Evolutionary conservation across 495 filamentous ascomycete species (phyloP).

Genomic region (Pyrenopolyporus hunteri): DNA sequence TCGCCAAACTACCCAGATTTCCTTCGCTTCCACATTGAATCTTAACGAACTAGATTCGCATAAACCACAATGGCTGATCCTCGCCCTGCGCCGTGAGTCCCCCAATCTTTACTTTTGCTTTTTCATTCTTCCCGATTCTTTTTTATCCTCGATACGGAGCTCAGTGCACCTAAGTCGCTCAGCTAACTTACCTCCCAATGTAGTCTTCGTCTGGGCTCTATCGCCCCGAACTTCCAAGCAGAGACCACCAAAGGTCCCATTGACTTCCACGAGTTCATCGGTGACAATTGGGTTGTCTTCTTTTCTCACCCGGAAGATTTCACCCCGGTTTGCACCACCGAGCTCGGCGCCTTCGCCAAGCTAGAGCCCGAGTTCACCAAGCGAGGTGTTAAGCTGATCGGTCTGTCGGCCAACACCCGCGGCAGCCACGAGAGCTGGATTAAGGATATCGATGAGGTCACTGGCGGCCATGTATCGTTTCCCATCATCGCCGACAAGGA

Average conservation of each 20-base stretch:
- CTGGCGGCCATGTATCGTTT: constrained; percentile 79
- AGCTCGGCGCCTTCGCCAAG: constrained; percentile 96
- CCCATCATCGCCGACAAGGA: constrained; percentile 98
- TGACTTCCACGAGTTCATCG: constrained; percentile 97
- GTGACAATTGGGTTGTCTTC: constrained; percentile 90
- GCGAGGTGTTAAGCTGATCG: constrained; percentile 94
- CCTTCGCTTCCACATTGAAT: background rate
- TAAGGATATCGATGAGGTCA: constrained; percentile 95
- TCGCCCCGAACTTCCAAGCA: constrained; percentile 92
- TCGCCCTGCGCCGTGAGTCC: constrained; percentile 38
- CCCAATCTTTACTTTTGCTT: background rate
- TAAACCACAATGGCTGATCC: constrained; percentile 36
- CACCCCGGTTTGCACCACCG: constrained; percentile 97
- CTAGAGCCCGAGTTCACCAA: constrained; percentile 95
- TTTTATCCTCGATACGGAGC: background rate
- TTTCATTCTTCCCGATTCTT: background rate
- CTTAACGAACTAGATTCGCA: background rate
- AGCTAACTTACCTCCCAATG: constrained; percentile 6
- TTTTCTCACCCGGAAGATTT: constrained; percentile 98
- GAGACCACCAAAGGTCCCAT: constrained; percentile 91
- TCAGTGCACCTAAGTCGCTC: background rate
- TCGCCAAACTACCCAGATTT: background rate
- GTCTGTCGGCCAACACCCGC: constrained; percentile 83
- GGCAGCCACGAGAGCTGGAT: constrained; percentile 77
- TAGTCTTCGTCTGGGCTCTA: constrained; percentile 85